phyloP scores from a whole-genome alignment of 2,329 filamentous ascomycete species.

The Hymenoscyphus infarciens region DNA sequence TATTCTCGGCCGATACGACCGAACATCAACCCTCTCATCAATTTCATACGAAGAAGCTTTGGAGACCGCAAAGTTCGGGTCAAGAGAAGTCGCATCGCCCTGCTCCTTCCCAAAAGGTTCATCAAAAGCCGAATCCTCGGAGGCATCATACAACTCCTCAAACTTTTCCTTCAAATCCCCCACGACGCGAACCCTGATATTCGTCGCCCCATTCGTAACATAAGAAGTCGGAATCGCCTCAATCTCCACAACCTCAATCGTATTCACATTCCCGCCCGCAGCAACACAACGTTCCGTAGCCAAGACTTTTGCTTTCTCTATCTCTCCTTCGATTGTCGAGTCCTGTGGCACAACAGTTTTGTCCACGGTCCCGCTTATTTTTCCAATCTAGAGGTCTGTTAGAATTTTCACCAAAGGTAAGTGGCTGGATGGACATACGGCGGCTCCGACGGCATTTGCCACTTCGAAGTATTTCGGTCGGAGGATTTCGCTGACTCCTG shows the following conservation, averaged over 20 bases:
- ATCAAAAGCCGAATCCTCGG: slow-evolving; percentile 6
- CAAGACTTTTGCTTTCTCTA: slow-evolving; percentile 26
- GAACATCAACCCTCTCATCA: slow-evolving; percentile 24
- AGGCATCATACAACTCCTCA: slow-evolving; percentile 6
- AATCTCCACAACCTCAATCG: slow-evolving; percentile 32
- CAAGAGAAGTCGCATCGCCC: slow-evolving; percentile 4
- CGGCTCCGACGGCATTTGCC: slow-evolving; percentile 58
- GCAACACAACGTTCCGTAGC: slow-evolving; percentile 29
- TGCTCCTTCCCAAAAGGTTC: neutral
- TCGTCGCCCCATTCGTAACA: slow-evolving; percentile 31
- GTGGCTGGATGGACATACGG: slow-evolving; percentile 26
- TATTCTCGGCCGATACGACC: slow-evolving; percentile 43
- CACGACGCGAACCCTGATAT: slow-evolving; percentile 31
- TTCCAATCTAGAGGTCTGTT: slow-evolving; percentile 27
- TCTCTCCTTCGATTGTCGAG: slow-evolving; percentile 26
- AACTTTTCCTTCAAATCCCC: slow-evolving; percentile 27
- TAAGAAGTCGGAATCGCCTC: slow-evolving; percentile 33
- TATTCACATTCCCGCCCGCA: slow-evolving; percentile 29
- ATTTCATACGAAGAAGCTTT: slow-evolving; percentile 31
- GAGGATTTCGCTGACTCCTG: slow-evolving; percentile 47
- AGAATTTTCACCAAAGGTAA: neutral
- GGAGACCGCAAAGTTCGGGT: slow-evolving; percentile 7
- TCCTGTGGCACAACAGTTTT: slow-evolving; percentile 28
- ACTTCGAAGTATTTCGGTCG: slow-evolving; percentile 49
- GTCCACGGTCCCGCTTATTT: slow-evolving; percentile 32